Conservation (phyloP, 768 basidiomycete genomes). For the Termitomyces sp. region DNA sequence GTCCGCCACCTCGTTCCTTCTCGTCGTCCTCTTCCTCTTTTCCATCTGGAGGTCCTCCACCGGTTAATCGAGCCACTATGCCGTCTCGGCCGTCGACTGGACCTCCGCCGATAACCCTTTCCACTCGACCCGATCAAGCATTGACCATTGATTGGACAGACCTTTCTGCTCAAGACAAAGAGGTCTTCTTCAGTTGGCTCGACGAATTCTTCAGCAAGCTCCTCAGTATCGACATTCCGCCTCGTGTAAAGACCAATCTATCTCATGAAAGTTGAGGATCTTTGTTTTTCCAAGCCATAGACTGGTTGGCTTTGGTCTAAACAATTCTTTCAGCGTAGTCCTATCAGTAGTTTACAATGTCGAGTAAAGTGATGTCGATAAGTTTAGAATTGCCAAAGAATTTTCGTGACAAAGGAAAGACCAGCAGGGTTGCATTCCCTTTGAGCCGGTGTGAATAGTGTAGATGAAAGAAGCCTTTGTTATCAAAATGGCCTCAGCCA, state of each 20-base stretch:
- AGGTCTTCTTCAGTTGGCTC: slow-evolving; percentile 71
- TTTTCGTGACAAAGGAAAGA: not conserved
- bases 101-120: slow-evolving; percentile 29
- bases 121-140: slow-evolving; percentile 24
- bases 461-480: not conserved
- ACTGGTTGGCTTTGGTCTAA: no score
- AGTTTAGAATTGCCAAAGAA: no score
- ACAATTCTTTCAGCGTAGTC: not conserved
- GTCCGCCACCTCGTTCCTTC: slow-evolving; percentile 13
- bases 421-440: not conserved
- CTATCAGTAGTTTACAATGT: not conserved
- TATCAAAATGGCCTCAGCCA: not conserved
- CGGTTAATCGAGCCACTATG: slow-evolving; percentile 23
- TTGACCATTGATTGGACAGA: slow-evolving; percentile 61
- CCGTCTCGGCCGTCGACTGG: slow-evolving; percentile 2
- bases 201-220: slow-evolving; percentile 72
- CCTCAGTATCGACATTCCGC: slow-evolving; percentile 23
- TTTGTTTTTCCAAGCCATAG: no score
- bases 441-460: not conserved
- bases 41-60: slow-evolving; percentile 22
- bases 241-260: not conserved
- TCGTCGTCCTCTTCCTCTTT: slow-evolving; percentile 1
- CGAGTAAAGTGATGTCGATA: not conserved
- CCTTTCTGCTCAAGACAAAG: slow-evolving; percentile 61
- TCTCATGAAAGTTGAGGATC: no score